Conservation (phyloP, 352 stramenopile genomes). For the Phytophthora capsici region DNA sequence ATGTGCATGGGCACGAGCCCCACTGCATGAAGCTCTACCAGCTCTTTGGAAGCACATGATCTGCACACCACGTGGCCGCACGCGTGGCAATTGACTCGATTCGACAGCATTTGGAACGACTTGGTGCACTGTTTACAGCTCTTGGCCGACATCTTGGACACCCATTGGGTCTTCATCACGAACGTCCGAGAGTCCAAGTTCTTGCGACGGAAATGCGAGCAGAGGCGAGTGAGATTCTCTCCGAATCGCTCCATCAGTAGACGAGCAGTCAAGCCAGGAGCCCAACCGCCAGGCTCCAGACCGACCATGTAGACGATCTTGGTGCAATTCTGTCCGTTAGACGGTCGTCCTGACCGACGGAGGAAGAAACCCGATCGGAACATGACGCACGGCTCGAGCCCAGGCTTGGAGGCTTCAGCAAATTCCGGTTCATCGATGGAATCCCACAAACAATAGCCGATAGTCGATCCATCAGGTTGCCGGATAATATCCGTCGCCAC, state of each 20-base stretch:
- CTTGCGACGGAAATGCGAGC: constrained; percentile 54
- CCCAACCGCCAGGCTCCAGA: constrained; percentile 41
- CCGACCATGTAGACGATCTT: constrained; percentile 73
- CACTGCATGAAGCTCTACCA: constrained; percentile 45
- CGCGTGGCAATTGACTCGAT: constrained; percentile 48
- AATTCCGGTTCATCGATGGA: constrained; percentile 53
- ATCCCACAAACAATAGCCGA: constrained; percentile 72
- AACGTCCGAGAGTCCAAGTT: constrained; percentile 56
- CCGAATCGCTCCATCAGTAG: constrained; percentile 58
- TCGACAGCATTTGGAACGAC: constrained; percentile 46
- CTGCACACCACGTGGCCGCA: constrained; percentile 48
- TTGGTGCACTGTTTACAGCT: constrained; percentile 45
- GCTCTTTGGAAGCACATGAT: constrained; percentile 44
- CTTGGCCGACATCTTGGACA: constrained; percentile 34
- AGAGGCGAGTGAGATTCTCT: constrained; percentile 45
- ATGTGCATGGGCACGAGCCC: constrained; percentile 50
- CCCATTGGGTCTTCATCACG: constrained; percentile 54
- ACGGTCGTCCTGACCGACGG: constrained; percentile 28
- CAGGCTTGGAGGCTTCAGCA: constrained; percentile 18
- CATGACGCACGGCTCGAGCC: constrained; percentile 38
- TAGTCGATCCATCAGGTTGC: constrained; percentile 47
- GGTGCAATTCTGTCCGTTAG: constrained; percentile 26
- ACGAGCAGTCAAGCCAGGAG: constrained; percentile 40
- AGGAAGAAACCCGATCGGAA: constrained; percentile 64
- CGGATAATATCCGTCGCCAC: constrained; percentile 45